phyloP scores from a whole-genome alignment of 148 eudicot species.

The Chenopodium album region DNA sequence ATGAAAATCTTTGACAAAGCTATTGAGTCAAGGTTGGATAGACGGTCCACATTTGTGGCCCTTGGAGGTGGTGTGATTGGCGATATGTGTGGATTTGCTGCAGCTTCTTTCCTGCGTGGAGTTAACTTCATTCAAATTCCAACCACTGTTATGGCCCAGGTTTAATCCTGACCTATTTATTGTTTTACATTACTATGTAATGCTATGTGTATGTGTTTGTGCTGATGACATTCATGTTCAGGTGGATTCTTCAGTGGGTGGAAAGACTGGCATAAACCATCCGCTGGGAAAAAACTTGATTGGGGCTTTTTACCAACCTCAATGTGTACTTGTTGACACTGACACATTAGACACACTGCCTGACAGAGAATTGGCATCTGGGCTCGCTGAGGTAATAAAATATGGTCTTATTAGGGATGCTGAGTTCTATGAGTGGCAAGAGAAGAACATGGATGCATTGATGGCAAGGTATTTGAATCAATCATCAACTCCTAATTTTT shows the following conservation, averaged over 20 bases:
- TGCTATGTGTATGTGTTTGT: not conserved
- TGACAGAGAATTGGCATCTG: slow-evolving; percentile 94
- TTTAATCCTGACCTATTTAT: slow-evolving; percentile 18
- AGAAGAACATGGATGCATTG: slow-evolving; percentile 76
- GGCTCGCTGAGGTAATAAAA: slow-evolving; percentile 90
- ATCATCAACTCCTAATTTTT: not conserved
- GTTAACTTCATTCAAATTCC: slow-evolving; percentile 98
- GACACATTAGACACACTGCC: slow-evolving; percentile 86
- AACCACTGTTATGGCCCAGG: slow-evolving; percentile 99
- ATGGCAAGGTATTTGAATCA: slow-evolving; percentile 61
- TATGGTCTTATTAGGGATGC: slow-evolving; percentile 95
- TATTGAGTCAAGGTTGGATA: slow-evolving; percentile 83
- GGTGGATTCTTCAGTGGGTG: slow-evolving; percentile 99
- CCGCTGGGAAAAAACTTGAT: slow-evolving; percentile 85
- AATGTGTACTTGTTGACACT: slow-evolving; percentile 88
- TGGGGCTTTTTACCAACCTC: slow-evolving; percentile 99
- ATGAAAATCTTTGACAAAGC: slow-evolving; percentile 98
- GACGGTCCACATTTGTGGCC: slow-evolving; percentile 90
- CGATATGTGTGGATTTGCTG: slow-evolving; percentile 99
- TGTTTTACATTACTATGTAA: not conserved
- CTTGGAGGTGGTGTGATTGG: slow-evolving; percentile 99
- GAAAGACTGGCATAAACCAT: slow-evolving; percentile 96
- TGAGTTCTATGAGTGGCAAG: slow-evolving; percentile 96
- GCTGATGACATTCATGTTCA: slow-evolving; percentile 20
- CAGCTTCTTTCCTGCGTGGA: slow-evolving; percentile 93